Evolutionary conservation across 2,329 filamentous ascomycete genomes (phyloP).

Genomic region (Arthrobotrys megalospora): DNA sequence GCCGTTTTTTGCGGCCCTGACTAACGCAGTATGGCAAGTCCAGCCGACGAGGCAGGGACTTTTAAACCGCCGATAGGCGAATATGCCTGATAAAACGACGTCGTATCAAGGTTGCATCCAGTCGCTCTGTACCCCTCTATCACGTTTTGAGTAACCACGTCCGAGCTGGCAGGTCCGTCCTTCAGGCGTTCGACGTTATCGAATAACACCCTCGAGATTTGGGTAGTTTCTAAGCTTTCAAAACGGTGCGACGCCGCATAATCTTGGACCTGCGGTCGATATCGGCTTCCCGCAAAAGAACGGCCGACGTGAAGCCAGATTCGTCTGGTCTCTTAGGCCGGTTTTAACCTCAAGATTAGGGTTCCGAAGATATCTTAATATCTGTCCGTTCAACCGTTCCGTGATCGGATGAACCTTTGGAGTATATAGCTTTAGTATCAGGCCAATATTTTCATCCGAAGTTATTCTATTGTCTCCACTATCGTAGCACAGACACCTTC

Average conservation of each 20-base stretch:
- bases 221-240: not conserved
- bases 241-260: not conserved
- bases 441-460: not conserved
- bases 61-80: constrained; percentile 49
- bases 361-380: not conserved
- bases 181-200: not conserved
- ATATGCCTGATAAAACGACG: not conserved
- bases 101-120: constrained; percentile 14
- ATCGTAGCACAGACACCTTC: not conserved
- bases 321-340: not conserved
- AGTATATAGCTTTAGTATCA: constrained; percentile 3
- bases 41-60: constrained; percentile 39
- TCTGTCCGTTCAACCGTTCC: not conserved
- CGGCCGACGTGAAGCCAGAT: not conserved
- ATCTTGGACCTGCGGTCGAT: not conserved
- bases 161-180: constrained; percentile 12
- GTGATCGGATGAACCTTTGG: not conserved
- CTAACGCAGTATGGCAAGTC: constrained; percentile 47
- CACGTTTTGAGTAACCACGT: constrained; percentile 14
- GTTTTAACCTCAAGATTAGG: no score
- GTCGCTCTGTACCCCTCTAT: not conserved
- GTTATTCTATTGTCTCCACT: not conserved
- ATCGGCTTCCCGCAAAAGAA: not conserved
- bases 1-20: constrained; percentile 17
- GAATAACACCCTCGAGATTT: not conserved